Conservation (phyloP, 148 eudicot genomes). For the Talinum fruticosum region DNA sequence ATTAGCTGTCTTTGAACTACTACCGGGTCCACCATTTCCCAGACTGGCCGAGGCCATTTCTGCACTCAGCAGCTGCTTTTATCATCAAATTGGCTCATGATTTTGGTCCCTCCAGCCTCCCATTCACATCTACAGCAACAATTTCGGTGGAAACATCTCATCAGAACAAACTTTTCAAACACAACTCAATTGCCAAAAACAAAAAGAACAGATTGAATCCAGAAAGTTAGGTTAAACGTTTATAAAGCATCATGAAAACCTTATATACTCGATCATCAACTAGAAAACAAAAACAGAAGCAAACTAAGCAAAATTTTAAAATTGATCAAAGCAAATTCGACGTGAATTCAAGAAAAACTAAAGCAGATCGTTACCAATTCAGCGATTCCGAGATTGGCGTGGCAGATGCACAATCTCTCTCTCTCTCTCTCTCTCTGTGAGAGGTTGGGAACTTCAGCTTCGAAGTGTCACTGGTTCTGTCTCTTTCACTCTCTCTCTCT, state of each 20-base stretch:
- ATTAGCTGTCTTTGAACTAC: constrained; percentile 66
- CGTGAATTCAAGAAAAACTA: not conserved
- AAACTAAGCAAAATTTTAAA: not conserved
- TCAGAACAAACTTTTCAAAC: not conserved
- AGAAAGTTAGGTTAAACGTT: not conserved
- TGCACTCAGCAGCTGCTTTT: constrained; percentile 23
- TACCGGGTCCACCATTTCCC: constrained; percentile 83
- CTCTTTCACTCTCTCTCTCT: not conserved
- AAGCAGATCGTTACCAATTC: constrained; percentile 19
- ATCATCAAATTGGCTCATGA: constrained; percentile 22
- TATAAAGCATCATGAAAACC: not conserved
- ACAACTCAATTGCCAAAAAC: not conserved
- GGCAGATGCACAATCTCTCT: not conserved
- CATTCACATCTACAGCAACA: constrained; percentile 16
- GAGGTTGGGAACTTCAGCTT: not conserved
- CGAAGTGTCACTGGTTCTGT: constrained; percentile 13
- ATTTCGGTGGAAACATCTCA: not conserved
- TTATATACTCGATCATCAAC: constrained; percentile 13
- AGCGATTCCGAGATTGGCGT: not conserved
- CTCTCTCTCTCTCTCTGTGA: not conserved
- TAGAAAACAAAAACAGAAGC: not conserved
- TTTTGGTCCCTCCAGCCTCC: constrained; percentile 32
- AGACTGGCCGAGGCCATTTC: constrained; percentile 73
- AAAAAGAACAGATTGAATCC: too few relatives aligned
- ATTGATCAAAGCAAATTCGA: not conserved